These are phyloP conservation scores for Yarrowia deformans DNA, from an alignment of 805 yeast genomes.

Conservation along the genomic window DNA sequence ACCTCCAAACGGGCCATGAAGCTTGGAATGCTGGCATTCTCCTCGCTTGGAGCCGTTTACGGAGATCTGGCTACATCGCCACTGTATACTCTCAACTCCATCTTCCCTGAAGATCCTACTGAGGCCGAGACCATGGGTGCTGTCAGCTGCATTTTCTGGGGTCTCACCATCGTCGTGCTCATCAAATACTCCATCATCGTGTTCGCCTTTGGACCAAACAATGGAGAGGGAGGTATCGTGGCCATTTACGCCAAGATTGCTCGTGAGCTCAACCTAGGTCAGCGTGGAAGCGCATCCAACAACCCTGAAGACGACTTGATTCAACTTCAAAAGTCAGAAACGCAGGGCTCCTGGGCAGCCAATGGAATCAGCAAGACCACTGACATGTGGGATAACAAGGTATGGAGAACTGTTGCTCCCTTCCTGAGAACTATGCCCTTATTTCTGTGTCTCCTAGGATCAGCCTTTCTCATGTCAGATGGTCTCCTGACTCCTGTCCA, in stretches of 20 bases:
- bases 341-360: constrained; percentile 26
- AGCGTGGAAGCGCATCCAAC: constrained; percentile 15
- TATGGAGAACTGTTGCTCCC: constrained; percentile 13
- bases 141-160: constrained; percentile 57
- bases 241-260: constrained; percentile 69
- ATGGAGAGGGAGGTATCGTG: constrained; percentile 69
- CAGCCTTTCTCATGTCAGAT: constrained; percentile 64
- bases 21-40: constrained; percentile 49
- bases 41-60: constrained; percentile 67
- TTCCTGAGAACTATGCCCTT: constrained; percentile 41
- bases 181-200: constrained; percentile 61
- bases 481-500: constrained; percentile 71
- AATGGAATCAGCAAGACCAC: background rate
- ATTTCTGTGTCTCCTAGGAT: constrained; percentile 59
- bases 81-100: constrained; percentile 33
- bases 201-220: constrained; percentile 60
- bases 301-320: constrained; percentile 24
- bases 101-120: constrained; percentile 19
- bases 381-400: constrained; percentile 16
- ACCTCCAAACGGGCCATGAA: constrained; percentile 26
- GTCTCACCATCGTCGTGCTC: constrained; percentile 61
- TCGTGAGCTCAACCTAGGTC: constrained; percentile 54
- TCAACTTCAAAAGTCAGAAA: constrained; percentile 28
- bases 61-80: constrained; percentile 49
- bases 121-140: constrained; percentile 31